Base-by-base conservation (phyloP, 1,139 yeast species). In the Debaryomyces coudertii region DNA sequence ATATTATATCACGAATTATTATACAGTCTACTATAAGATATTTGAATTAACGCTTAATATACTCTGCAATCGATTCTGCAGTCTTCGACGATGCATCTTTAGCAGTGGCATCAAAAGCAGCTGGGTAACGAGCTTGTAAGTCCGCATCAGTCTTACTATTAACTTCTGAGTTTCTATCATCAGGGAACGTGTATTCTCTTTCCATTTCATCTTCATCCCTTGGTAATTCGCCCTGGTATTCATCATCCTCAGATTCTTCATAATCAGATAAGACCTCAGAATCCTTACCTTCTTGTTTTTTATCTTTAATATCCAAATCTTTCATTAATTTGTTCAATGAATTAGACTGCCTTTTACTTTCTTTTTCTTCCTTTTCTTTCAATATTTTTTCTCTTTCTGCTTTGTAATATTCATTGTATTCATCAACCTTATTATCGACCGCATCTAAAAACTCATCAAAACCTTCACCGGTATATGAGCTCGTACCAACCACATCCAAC, bases 391-490 rank as follows among this genome's bases (percentile, higher is more conserved):
- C 97, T 57, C 97, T 80, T 67, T 95, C 99, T 2, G 86, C 83
- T 59, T 83, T 83, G 63, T 93, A 95, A 59, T 75, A 92, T 49
- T 83, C 82, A 50, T 90, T 83, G 66, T 87, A 95, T 66, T 95
- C 99, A 31, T 85, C 90, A 35, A 87, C 92, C 66, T 95, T 95
- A 52, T 80, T 79, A 56, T 89, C 96, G 3, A 95, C 95, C 0
- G 90, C 88, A 14, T 71, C 75, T 63, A 92, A 63, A 60, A 95
- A 93, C 29, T 90, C 97, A 61, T 90, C 97, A 62, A 95, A 88
- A 0, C 99, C 99, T 3, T 79, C 85, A 12, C 99, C 99, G 0
- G 98, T 92, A 60, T 83, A 86, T 28, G 98, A 83, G 44, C 97
- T 88, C 11, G 90, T 96, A 11, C 92, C 86, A 36, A 89, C 97